Base-by-base conservation (phyloP, 768 basidiomycete genomes). In the Flagelloscypha sp. region DNA sequence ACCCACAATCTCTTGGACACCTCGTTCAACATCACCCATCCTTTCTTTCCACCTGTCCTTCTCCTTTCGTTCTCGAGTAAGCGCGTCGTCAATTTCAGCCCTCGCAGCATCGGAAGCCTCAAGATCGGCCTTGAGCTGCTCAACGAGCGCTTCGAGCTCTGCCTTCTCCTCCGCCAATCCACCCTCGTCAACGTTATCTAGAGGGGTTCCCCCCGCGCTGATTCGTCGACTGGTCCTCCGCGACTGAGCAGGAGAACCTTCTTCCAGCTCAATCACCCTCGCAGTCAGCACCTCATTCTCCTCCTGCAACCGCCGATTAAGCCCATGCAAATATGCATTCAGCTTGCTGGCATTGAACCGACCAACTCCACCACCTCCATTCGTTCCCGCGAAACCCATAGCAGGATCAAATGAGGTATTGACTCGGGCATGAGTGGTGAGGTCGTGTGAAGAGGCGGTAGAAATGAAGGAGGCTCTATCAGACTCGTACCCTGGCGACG, bases 361-460 rank as follows among this genome's bases (percentile, higher is more conserved):
- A 11, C 81, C 79, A 20, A 86, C 73, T 12, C 78, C 82, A 27
- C 75, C 71, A 12, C 72, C 75, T 24, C 66, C 65, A 17, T 72
- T 74, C 17, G 72, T 72, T 5, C 71, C 68, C 7, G 76, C 81
- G 30, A 82, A 75, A 10, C 84, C 84, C 52, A 86, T 76, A 2
- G 78, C 74, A 17, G 84, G 84, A 48, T 92, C 90, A 42, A 92
- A 88, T 6, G 87, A 90, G 9, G 86, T 85, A 49, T 94, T 93
- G 37, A 76, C 82, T 7, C 85, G 74, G 35, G 70, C 68, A 50
- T 86, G 79, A 5, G 79, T 76, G 2, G 86, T 87, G 27, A 94
- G 64, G 52, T 94, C 89, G 44, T 93, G 84, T 16, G 90, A 90
- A 1, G 87, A 89, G 1, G 84, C 74, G 1, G 83, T 87, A 3